Base-by-base conservation (phyloP, 345 rosid genomes). In the Acer negundo region DNA sequence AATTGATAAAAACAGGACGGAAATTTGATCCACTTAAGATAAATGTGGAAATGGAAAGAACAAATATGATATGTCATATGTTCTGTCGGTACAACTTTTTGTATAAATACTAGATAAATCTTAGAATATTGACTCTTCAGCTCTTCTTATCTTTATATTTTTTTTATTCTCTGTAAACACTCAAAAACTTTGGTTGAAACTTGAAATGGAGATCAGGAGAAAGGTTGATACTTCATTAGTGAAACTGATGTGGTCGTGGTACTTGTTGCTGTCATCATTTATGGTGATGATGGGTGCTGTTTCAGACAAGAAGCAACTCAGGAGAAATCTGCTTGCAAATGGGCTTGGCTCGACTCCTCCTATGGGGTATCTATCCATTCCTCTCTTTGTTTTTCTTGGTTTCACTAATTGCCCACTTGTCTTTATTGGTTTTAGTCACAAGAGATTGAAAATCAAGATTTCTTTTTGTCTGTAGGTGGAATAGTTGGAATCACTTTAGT, bases 401-500 rank as follows among this genome's bases (percentile, higher is more conserved):
- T 46, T 42, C 11, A 42, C 46, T 42, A 8, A 42, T 9, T 46
- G 13, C 49, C 15, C 10, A 46, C 49, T 6, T 56, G 40, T 47
- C 1, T 53, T 47, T 72, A 28, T 16, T 59, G n/a, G 4, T 20
- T 72, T 22, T 15, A n/a, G 35, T 56, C 23, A 56, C 59, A 40
- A 13, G 20, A 38, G 68, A 24, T 31, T 23, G 62, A 62, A 59
- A 12, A 58, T 72, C 6, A 8, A 15, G 42, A 11, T 16, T 15
- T 42, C 23, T 16, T 35, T 49, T 70, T 44, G 79, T 67, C 1
- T 86, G 85, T 75, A 96, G 98, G 77, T 96, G 98, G 99, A 96
- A 91, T 67, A 94, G 98, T 80, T 96, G 99, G 98, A 96, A 96
- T 70, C 98, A 96, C 84, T 94, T 92, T 69, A 15, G 59, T 59